Conservation (phyloP, 352 stramenopile genomes). For the Globisporangium paroecandrum region DNA sequence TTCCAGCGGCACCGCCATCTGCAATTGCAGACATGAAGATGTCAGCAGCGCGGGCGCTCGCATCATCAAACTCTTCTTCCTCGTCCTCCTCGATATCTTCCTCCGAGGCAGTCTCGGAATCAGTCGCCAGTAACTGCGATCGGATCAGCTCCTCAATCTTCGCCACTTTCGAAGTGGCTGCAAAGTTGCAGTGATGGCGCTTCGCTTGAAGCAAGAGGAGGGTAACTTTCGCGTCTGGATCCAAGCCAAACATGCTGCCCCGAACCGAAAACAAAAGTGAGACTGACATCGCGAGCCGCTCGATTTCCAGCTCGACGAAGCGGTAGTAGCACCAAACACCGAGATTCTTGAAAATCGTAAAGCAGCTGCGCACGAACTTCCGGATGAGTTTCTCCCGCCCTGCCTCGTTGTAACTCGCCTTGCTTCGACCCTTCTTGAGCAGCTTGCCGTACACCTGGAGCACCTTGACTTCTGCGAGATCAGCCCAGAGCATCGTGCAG, state of each 20-base stretch:
- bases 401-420: slow-evolving; percentile 25
- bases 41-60: neutral
- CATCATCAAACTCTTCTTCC: neutral
- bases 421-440: slow-evolving; percentile 48
- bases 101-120: slow-evolving; percentile 20
- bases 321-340: slow-evolving; percentile 75
- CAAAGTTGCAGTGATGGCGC: slow-evolving; percentile 37
- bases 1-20: neutral
- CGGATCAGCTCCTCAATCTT: slow-evolving; percentile 61
- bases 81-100: slow-evolving; percentile 29
- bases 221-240: slow-evolving; percentile 48
- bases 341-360: slow-evolving; percentile 57
- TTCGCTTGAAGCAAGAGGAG: slow-evolving; percentile 47
- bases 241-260: slow-evolving; percentile 53
- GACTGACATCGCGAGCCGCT: slow-evolving; percentile 47
- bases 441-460: slow-evolving; percentile 47
- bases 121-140: slow-evolving; percentile 26
- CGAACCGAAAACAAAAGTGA: slow-evolving; percentile 53
- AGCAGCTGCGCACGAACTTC: slow-evolving; percentile 57
- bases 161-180: slow-evolving; percentile 44
- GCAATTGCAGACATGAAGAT: slow-evolving; percentile 10
- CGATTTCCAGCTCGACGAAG: slow-evolving; percentile 70
- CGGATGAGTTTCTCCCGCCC: slow-evolving; percentile 48
- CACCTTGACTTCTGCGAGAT: slow-evolving; percentile 46
- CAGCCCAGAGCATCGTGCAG: slow-evolving; percentile 36